Conservation (phyloP, 768 basidiomycete genomes). For the Artomyces pyxidatus region DNA sequence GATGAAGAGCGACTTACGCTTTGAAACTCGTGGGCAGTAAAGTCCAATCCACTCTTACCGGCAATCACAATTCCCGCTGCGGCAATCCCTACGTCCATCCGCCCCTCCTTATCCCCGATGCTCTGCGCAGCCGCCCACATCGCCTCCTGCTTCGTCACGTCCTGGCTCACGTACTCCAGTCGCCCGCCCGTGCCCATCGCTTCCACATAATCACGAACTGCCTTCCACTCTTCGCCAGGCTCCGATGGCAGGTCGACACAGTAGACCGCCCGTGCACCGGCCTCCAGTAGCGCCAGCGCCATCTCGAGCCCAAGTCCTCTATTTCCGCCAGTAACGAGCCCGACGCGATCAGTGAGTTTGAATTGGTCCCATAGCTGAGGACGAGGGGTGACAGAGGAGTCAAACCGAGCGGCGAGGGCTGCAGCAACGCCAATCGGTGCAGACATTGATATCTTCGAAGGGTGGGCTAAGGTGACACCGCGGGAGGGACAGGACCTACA, state of each 20-base stretch:
- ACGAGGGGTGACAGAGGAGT: slow-evolving; percentile 34
- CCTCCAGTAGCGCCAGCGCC: slow-evolving; percentile 64
- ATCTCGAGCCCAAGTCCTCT: slow-evolving; percentile 70
- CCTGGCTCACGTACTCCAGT: slow-evolving; percentile 51
- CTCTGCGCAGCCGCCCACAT: slow-evolving; percentile 47
- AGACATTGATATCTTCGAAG: no score
- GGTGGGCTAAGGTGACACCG: no score
- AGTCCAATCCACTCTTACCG: slow-evolving; percentile 53
- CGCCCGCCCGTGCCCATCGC: slow-evolving; percentile 24
- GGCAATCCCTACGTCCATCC: slow-evolving; percentile 68
- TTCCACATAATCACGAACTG: slow-evolving; percentile 42
- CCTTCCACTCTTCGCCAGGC: slow-evolving; percentile 49
- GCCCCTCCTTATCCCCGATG: slow-evolving; percentile 56
- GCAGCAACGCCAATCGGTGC: slow-evolving; percentile 58
- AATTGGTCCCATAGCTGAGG: slow-evolving; percentile 53
- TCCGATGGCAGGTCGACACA: slow-evolving; percentile 51
- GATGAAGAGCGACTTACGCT: no score
- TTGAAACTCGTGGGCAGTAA: slow-evolving; percentile 53
- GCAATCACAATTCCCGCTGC: slow-evolving; percentile 65
- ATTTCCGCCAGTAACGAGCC: slow-evolving; percentile 29
- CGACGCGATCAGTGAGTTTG: slow-evolving; percentile 45
- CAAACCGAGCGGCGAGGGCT: slow-evolving; percentile 35
- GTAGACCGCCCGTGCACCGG: slow-evolving; percentile 58
- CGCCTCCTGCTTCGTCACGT: slow-evolving; percentile 53
- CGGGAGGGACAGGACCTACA: no score